phyloP scores from a whole-genome alignment of 108 stramenopile genomes.

The Schizochytrium sp. region DNA sequence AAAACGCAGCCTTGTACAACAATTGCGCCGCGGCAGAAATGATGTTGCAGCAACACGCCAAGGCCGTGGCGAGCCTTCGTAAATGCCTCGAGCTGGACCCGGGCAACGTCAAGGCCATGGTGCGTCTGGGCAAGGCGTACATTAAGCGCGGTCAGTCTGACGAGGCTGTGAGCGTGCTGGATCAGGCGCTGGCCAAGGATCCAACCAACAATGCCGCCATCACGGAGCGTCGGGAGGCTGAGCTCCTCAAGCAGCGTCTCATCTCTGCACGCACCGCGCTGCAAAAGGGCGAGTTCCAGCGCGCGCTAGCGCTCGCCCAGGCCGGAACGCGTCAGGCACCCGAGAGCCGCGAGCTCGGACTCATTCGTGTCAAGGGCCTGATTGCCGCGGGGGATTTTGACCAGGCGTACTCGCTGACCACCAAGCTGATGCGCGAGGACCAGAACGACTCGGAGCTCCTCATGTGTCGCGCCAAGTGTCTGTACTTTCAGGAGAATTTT shows the following conservation, averaged over 20 bases:
- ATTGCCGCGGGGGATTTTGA: background rate
- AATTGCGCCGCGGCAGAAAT: slow-evolving; percentile 25
- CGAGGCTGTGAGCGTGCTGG: background rate
- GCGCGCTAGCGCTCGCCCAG: background rate
- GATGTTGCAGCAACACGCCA: background rate
- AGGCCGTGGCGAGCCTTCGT: background rate
- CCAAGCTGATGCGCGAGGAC: slow-evolving; percentile 12
- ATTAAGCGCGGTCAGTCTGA: background rate
- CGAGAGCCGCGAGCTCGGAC: background rate
- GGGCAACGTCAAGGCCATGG: background rate
- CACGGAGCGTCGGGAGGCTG: background rate
- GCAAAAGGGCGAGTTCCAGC: background rate
- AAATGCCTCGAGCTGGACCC: slow-evolving; percentile 14
- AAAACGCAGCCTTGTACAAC: slow-evolving; percentile 2
- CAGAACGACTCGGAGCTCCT: slow-evolving; percentile 12
- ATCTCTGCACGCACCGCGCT: background rate
- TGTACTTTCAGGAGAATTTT: slow-evolving; percentile 16
- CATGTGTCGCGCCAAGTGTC: slow-evolving; percentile 1
- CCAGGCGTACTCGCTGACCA: slow-evolving; percentile 9
- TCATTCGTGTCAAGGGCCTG: background rate
- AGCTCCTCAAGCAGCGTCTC: background rate
- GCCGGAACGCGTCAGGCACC: background rate
- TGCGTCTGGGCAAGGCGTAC: background rate
- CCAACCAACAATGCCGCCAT: background rate
- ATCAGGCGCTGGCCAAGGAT: background rate